Base-by-base conservation (phyloP, 1,284 basidiomycete species). In the Trametes versicolor region DNA sequence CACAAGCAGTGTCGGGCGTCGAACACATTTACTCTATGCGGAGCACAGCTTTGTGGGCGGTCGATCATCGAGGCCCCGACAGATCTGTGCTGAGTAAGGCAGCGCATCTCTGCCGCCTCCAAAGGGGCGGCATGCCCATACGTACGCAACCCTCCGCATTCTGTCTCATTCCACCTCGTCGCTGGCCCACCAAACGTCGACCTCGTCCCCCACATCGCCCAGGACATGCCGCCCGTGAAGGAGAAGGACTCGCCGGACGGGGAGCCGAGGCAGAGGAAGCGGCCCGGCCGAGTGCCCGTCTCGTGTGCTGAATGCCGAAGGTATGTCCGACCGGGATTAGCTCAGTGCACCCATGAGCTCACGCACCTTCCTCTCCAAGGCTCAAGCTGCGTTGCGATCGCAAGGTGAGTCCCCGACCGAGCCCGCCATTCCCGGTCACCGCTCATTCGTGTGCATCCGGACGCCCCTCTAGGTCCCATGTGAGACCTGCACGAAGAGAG, bases 321-420 rank as follows among this genome's bases (percentile, higher is more conserved):
- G 85, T 85, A 65, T 37, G 64, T 64, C 51, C 60, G 55, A 60
- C 23, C 54, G 36, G 55, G 60, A 45, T 47, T 62, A 17, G 36
- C 41, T 47, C n/a, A 36, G 27, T 21, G 29, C 19, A 17, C 19
- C 6, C 29, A 10, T 45, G 56, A 52, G 55, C 45, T 39, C 53
- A 59, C 45, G 45, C 48, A 39, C 47, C 37, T 25, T 25, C 45
- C 1, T 52, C 34, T 39, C 19, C 25, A 66, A 86, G 91, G 61
- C 80, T 93, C 62, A 93, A 93, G 75, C 80, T 93, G 60, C 83
- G 85, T 52, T 93, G 91, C 73, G 90, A 92, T 74, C 85, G 87
- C 71, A 87, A 87, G 77, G 90, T 88, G 51, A 57, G 71, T 36
- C 8, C 13, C 49, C 53, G 32, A 39, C n/a, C 37, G 48, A 37